Evolutionary conservation across 2,329 filamentous ascomycete genomes (phyloP).

Genomic region (Trichoderma sp.): DNA sequence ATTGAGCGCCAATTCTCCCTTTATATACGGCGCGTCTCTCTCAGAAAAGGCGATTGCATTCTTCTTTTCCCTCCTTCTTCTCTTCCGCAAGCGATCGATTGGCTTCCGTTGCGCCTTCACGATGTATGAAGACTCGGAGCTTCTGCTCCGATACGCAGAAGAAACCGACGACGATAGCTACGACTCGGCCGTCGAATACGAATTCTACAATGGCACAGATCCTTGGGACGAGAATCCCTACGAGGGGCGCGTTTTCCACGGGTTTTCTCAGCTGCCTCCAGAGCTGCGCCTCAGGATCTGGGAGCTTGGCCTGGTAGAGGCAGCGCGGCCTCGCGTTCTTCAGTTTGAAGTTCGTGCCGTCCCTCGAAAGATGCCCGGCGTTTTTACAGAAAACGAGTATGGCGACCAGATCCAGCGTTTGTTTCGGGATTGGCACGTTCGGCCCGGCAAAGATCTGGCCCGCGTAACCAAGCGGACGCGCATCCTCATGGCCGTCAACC

Average conservation of each 20-base stretch:
- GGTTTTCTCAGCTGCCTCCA: slow-evolving; percentile 35
- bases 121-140: background rate
- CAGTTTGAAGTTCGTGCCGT: slow-evolving; percentile 13
- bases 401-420: background rate
- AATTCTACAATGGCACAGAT: slow-evolving; percentile 17
- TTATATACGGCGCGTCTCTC: background rate
- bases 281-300: slow-evolving; percentile 39
- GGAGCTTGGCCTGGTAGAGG: slow-evolving; percentile 36
- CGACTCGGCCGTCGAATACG: slow-evolving; percentile 14
- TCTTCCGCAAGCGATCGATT: background rate
- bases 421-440: background rate
- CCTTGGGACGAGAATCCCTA: slow-evolving; percentile 9
- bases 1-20: background rate
- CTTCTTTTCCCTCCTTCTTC: too few species aligned
- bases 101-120: background rate
- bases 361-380: background rate
- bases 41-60: background rate
- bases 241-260: slow-evolving; percentile 26
- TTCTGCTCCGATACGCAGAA: slow-evolving; percentile 5
- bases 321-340: slow-evolving; percentile 29
- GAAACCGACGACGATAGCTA: slow-evolving; percentile 2
- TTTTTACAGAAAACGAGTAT: background rate
- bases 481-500: slow-evolving; percentile 36
- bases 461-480: slow-evolving; percentile 35
- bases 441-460: slow-evolving; percentile 26